Conservation (phyloP, 169 alveolate species). For the Plasmodium chabaudi region DNA sequence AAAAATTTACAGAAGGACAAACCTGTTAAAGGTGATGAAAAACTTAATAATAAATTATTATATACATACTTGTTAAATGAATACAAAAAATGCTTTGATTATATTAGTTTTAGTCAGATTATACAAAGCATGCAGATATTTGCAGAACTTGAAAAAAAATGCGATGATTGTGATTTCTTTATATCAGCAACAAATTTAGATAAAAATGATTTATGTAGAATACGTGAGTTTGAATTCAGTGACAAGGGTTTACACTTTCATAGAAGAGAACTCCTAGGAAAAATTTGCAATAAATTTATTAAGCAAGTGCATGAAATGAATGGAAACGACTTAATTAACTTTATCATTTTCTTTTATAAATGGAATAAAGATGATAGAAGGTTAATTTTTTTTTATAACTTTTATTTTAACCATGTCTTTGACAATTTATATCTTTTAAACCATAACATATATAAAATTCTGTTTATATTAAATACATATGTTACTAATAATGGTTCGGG, state of each 20-base stretch:
- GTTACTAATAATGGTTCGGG: conserved; percentile 30
- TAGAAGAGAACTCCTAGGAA: conserved; percentile 59
- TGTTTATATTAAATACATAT: conserved; percentile 59
- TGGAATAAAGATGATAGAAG: conserved; percentile 60
- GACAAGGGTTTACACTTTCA: conserved; percentile 56
- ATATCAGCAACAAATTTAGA: conserved; percentile 43
- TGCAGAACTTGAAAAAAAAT: conserved; percentile 39
- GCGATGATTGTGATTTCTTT: conserved; percentile 31
- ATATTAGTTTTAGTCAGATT: conserved; percentile 24
- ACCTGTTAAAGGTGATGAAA: conserved; percentile 37
- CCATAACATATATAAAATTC: conserved; percentile 44
- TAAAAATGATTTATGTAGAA: conserved; percentile 24
- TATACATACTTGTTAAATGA: conserved; percentile 59
- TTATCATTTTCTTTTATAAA: conserved; percentile 57
- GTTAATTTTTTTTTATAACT: conserved; percentile 55
- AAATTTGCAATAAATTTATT: conserved; percentile 58
- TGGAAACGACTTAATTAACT: conserved; percentile 72
- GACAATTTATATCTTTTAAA: conserved; percentile 49
- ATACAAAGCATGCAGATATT: conserved; percentile 53
- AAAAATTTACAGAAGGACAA: conserved; percentile 44
- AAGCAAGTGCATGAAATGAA: conserved; percentile 50
- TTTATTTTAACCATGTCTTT: conserved; percentile 64
- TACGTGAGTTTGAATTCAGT: conserved; percentile 46
- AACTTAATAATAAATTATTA: conserved; percentile 15
- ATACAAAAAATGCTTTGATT: conserved; percentile 63